Percentiles rank a stretch among this genome's conserved stretches.
Conservation (phyloP, 495 filamentous ascomycete species). For the Niebla homalea region DNA sequence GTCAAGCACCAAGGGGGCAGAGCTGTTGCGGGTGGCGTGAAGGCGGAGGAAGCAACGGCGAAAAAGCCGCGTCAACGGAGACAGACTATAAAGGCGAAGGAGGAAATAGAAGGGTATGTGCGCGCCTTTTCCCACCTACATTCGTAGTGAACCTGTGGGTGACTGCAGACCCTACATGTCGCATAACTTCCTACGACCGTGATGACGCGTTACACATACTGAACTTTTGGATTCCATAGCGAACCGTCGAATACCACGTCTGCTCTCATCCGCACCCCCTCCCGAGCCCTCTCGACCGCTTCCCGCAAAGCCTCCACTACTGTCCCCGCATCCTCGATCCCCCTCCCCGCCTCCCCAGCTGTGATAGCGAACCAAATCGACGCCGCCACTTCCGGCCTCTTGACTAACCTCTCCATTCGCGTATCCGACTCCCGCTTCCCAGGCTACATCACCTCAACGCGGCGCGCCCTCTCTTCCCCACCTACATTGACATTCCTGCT, state of each 20-base stretch:
- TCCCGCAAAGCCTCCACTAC: constrained; percentile 54
- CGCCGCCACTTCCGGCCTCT: constrained; percentile 50
- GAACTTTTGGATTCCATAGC: constrained; percentile 7
- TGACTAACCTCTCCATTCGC: constrained; percentile 31
- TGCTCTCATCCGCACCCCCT: constrained; percentile 45
- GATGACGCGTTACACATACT: neutral
- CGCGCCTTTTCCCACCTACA: no score
- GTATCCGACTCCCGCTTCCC: constrained; percentile 34
- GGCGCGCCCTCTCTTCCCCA: constrained; percentile 49
- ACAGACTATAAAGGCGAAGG: constrained; percentile 28
- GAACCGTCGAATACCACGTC: constrained; percentile 24
- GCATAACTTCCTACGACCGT: neutral
- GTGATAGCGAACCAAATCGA: constrained; percentile 77
- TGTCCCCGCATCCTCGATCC: constrained; percentile 49
- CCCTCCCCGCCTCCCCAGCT: constrained; percentile 72
- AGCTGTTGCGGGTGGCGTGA: constrained; percentile 13
- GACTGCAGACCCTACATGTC: no score
- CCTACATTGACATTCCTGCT: constrained; percentile 46
- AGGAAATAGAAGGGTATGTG: constrained; percentile 33
- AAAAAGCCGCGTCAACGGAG: constrained; percentile 17
- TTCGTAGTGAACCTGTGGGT: no score
- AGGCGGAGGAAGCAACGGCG: constrained; percentile 30
- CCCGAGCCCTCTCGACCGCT: constrained; percentile 40
- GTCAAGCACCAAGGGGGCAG: constrained; percentile 53
- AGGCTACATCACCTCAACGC: constrained; percentile 35